These are phyloP conservation scores for Prunella vulgaris DNA, from an alignment of 257 asterid species.

Conservation along the genomic window DNA sequence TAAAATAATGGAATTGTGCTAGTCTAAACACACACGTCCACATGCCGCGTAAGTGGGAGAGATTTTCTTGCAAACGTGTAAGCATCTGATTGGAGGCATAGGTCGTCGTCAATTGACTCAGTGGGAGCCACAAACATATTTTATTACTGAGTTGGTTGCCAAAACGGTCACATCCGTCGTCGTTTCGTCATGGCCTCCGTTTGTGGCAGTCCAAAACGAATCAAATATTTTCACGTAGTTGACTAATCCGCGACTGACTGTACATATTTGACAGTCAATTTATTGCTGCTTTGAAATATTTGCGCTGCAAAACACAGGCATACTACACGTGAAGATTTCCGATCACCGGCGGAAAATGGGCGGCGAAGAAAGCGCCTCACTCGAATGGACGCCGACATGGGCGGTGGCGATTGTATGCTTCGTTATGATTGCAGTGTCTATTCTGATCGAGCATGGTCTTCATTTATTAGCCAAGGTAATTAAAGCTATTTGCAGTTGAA, in stretches of 20 bases:
- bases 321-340: too few relatives aligned
- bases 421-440: conserved; percentile 43
- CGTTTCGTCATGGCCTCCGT: conserved; percentile 21
- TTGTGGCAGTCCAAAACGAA: background rate
- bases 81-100: background rate
- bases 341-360: conserved; percentile 16
- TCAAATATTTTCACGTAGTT: background rate
- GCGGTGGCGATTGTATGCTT: conserved; percentile 68
- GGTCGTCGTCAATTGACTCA: background rate
- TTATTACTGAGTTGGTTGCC: too few relatives aligned
- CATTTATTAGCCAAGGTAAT: conserved; percentile 58
- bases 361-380: conserved; percentile 25
- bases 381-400: conserved; percentile 62
- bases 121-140: too few relatives aligned
- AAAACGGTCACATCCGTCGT: background rate
- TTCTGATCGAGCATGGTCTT: conserved; percentile 61
- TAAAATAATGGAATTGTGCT: background rate
- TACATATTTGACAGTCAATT: too few relatives aligned
- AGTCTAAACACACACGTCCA: background rate
- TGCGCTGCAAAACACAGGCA: too few relatives aligned
- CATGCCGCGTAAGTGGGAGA: background rate
- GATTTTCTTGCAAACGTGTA: background rate
- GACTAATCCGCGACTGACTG: conserved; percentile 8
- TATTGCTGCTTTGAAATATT: background rate
- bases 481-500: background rate